These are phyloP conservation scores for Xanthoconium separans DNA, from an alignment of 1,284 basidiomycete species.

Conservation along the genomic window DNA sequence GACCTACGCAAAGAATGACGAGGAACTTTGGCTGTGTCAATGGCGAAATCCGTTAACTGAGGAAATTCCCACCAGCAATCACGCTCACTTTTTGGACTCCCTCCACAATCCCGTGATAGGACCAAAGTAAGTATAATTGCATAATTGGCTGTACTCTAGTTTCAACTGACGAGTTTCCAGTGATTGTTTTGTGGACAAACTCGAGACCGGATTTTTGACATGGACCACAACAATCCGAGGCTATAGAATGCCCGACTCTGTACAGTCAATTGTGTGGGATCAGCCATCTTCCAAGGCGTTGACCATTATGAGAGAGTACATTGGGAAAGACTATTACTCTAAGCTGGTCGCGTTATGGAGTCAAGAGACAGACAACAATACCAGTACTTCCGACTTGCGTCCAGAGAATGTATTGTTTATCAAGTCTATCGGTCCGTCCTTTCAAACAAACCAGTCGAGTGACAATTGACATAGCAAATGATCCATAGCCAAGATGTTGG, in stretches of 20 bases:
- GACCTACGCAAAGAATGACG: conserved; percentile 67
- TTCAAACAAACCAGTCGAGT: not conserved
- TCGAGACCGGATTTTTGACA: conserved; percentile 81
- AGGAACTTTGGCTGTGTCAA: conserved; percentile 79
- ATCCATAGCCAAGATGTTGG: conserved; percentile 63
- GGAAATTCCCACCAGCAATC: conserved; percentile 52
- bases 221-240: conserved; percentile 78
- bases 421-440: conserved; percentile 61
- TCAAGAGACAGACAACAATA: conserved; percentile 65
- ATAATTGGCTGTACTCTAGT: not conserved
- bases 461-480: conserved; percentile 5
- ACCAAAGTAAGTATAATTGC: conserved; percentile 22
- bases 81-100: conserved; percentile 45
- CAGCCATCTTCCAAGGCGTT: conserved; percentile 58
- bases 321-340: conserved; percentile 58
- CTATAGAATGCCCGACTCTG: conserved; percentile 48
- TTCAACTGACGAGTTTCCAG: conserved; percentile 28
- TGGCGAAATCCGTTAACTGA: conserved; percentile 74
- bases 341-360: conserved; percentile 63
- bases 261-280: conserved; percentile 66
- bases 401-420: conserved; percentile 66
- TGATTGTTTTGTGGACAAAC: conserved; percentile 72
- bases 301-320: conserved; percentile 53
- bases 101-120: conserved; percentile 44
- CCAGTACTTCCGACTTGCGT: conserved; percentile 54